phyloP scores from a whole-genome alignment of 2,329 filamentous ascomycete species.

The Zelopaecilomyces penicillatus region DNA sequence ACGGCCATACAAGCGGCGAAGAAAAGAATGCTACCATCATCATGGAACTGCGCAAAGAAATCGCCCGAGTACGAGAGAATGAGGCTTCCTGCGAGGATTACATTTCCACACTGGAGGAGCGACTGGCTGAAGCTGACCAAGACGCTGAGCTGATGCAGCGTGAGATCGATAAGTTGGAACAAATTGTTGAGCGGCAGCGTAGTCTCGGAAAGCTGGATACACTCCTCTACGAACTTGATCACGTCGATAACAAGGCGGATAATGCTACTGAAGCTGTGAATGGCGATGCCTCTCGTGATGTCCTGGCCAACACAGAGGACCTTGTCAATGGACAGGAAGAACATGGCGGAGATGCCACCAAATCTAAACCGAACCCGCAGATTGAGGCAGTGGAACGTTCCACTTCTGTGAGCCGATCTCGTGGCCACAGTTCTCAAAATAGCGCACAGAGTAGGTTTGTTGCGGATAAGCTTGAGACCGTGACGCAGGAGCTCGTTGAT shows the following conservation, averaged over 20 bases:
- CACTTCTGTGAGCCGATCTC: conserved; percentile 9
- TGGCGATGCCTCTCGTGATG: background rate
- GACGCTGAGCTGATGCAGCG: conserved; percentile 95
- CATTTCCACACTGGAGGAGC: conserved; percentile 92
- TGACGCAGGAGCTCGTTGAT: conserved; percentile 86
- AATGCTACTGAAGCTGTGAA: conserved; percentile 12
- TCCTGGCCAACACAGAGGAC: too few relatives aligned
- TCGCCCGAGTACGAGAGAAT: conserved; percentile 78
- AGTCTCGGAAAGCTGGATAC: conserved; percentile 93
- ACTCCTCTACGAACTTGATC: conserved; percentile 81
- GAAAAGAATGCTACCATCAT: conserved; percentile 87
- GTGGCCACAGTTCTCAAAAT: conserved; percentile 42
- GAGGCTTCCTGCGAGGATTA: conserved; percentile 91
- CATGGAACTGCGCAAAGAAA: conserved; percentile 81
- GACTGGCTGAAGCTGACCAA: conserved; percentile 89
- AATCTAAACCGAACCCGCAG: background rate
- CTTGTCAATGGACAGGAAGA: too few relatives aligned
- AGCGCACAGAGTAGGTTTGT: conserved; percentile 79
- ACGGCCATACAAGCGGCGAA: conserved; percentile 82
- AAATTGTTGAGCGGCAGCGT: conserved; percentile 89
- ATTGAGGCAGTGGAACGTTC: background rate
- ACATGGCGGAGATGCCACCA: too few relatives aligned
- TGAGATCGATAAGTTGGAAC: conserved; percentile 87
- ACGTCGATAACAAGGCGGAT: conserved; percentile 50
- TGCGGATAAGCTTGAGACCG: conserved; percentile 82